A percentile compares a stretch with the other conserved stretches of the same genome.
phyloP scores from a whole-genome alignment of 2,329 filamentous ascomycete genomes.

The Metarhizium sp. region DNA sequence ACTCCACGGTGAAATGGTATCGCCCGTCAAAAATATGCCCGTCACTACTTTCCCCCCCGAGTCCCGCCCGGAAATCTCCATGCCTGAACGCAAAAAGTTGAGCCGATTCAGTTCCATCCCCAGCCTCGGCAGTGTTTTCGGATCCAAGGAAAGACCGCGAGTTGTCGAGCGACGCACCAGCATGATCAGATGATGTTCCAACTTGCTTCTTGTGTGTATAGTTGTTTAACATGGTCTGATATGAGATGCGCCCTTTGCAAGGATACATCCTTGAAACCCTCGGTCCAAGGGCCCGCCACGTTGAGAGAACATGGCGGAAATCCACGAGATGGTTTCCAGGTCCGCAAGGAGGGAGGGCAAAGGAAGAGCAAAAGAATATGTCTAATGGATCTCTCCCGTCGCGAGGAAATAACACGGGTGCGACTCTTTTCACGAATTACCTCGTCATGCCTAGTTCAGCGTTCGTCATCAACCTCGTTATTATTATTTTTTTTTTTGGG shows the following conservation, averaged over 20 bases:
- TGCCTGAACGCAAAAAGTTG: slow-evolving; percentile 36
- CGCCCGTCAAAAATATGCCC: slow-evolving; percentile 14
- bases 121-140: slow-evolving; percentile 35
- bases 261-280: neutral
- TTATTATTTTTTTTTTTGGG: neutral
- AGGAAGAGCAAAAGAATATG: neutral
- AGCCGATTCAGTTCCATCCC: slow-evolving; percentile 49
- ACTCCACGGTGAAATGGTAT: slow-evolving; percentile 24
- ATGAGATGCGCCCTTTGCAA: neutral
- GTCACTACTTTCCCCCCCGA: slow-evolving; percentile 11
- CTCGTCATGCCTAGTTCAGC: neutral
- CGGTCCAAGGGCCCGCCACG: neutral
- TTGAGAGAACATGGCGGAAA: no score
- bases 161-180: slow-evolving; percentile 33
- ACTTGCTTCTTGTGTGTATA: neutral
- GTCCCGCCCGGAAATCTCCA: slow-evolving; percentile 14
- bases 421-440: neutral
- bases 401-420: neutral
- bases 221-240: neutral
- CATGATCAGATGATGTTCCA: slow-evolving; percentile 23
- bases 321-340: no score
- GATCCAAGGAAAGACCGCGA: slow-evolving; percentile 22
- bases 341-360: neutral
- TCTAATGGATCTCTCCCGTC: neutral
- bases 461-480: neutral